These are phyloP conservation scores for Verticillium isaacii DNA, from an alignment of 2,329 filamentous ascomycete genomes.

Conservation along the genomic window DNA sequence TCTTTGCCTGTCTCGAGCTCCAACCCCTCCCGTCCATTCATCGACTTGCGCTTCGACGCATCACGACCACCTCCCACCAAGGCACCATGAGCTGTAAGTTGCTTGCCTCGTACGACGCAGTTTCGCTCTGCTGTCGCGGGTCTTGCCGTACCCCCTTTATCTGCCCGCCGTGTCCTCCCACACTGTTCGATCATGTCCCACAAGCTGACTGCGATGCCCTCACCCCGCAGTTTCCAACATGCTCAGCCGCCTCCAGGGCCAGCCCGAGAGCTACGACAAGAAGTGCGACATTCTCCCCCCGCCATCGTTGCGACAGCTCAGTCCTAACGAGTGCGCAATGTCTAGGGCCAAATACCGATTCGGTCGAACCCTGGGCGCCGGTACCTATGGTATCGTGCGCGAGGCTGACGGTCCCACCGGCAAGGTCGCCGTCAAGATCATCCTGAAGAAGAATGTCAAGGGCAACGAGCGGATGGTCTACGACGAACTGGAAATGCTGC, in stretches of 20 bases:
- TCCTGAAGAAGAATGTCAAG: conserved; percentile 98
- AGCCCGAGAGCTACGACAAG: conserved; percentile 97
- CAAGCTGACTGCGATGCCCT: neutral
- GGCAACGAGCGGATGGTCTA: conserved; percentile 99
- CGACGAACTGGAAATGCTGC: conserved; percentile 91
- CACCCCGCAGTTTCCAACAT: conserved; percentile 67
- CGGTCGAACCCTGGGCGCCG: conserved; percentile 88
- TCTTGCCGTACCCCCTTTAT: neutral
- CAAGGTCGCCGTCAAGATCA: conserved; percentile 96
- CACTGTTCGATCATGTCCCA: neutral
- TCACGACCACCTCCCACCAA: neutral
- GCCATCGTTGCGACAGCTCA: conserved; percentile 7
- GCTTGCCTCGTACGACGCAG: neutral
- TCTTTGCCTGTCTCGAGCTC: neutral
- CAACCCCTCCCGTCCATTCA: neutral
- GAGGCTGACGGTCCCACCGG: conserved; percentile 82
- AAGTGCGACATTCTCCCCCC: conserved; percentile 57
- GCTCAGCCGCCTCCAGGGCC: conserved; percentile 93
- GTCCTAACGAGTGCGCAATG: conserved; percentile 10
- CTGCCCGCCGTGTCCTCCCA: neutral
- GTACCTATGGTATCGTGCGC: conserved; percentile 96
- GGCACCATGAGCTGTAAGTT: conserved; percentile 36
- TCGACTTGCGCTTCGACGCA: neutral
- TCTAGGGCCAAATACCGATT: conserved; percentile 80
- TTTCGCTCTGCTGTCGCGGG: neutral